Evolutionary conservation across 1,284 basidiomycete species (phyloP).

Genomic region (Singerocomus rubriflavus): DNA sequence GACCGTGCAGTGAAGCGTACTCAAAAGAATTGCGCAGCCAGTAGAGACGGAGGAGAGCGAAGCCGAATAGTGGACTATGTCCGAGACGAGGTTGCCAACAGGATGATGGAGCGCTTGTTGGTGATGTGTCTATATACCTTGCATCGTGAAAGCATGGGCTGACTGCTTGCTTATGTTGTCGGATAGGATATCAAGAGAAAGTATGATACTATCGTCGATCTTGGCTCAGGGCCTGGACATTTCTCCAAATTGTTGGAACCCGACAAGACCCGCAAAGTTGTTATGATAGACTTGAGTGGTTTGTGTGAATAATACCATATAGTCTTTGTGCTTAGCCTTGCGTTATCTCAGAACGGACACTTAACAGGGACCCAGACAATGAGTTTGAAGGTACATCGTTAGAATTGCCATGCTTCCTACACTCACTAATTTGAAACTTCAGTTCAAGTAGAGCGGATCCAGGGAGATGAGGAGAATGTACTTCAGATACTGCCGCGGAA

Average conservation of each 20-base stretch:
- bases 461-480: constrained; percentile 77
- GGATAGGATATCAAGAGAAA: constrained; percentile 86
- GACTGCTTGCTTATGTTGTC: neutral
- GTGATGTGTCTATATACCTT: constrained; percentile 36
- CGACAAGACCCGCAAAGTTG: constrained; percentile 67
- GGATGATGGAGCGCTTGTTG: constrained; percentile 86
- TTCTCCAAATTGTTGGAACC: constrained; percentile 82
- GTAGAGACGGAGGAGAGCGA: constrained; percentile 50
- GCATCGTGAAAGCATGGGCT: constrained; percentile 1
- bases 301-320: constrained; percentile 22
- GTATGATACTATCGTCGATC: constrained; percentile 80
- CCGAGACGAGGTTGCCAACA: constrained; percentile 85
- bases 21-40: constrained; percentile 79
- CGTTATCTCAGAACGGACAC: constrained; percentile 47
- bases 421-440: constrained; percentile 8
- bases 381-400: constrained; percentile 66
- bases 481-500: constrained; percentile 61
- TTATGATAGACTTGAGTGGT: constrained; percentile 92
- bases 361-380: constrained; percentile 70
- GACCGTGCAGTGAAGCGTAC: constrained; percentile 81
- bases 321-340: constrained; percentile 2
- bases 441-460: constrained; percentile 73
- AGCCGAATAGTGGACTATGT: constrained; percentile 91
- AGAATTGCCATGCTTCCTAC: neutral
- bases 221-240: constrained; percentile 94